Base-by-base conservation (phyloP, 2,329 filamentous ascomycete species). In the Fusarium sororula region DNA sequence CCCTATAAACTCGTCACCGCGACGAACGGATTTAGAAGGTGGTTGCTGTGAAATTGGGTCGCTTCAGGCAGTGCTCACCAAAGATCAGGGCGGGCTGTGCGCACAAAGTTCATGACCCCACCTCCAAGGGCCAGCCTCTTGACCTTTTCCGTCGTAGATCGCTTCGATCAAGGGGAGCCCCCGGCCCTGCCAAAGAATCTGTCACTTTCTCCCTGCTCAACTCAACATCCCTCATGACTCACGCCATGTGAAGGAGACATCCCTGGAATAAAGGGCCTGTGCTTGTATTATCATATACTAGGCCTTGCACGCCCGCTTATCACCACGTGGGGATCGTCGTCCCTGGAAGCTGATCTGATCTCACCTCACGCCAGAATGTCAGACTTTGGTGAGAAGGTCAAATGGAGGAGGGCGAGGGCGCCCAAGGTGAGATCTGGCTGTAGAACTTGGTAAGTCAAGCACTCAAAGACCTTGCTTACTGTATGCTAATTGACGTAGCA, bases 351-450 rank as follows among this genome's bases (percentile, higher is more conserved):
- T 30, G 26, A 30, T 17, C 44, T 30, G 26, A 30, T 17, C 37
- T 35, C 8, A 6, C 20, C 39, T 39, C 22, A 7, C 24, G 7
- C 26, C 38, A 42, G 5, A 9, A 67, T 68, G 65, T 18, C 45
- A 12, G 45, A 53, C 14, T 18, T 48, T 3, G 35, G 24, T 11
- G 20, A 24, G 1, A 41, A 55, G 12, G 37, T 38, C 2, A 70
- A 70, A n/a, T 54, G 66, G 66, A 70, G 20, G 47, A 41, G 67
- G 44, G 53, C 66, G 5, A 48, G 51, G 2, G 59, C 39, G 2
- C 69, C 68, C 1, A 72, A 72, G 2, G 68, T 72, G 15, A 59
- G 63, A n/a, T 72, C 69, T 9, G 69, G 69, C 12, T 72, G 69
- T n/a, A 47, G 35, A 30, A 72, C 69, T 2, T 72, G 69, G 69